phyloP scores from a whole-genome alignment of 352 stramenopile species.

The Globisporangium spinosum region DNA sequence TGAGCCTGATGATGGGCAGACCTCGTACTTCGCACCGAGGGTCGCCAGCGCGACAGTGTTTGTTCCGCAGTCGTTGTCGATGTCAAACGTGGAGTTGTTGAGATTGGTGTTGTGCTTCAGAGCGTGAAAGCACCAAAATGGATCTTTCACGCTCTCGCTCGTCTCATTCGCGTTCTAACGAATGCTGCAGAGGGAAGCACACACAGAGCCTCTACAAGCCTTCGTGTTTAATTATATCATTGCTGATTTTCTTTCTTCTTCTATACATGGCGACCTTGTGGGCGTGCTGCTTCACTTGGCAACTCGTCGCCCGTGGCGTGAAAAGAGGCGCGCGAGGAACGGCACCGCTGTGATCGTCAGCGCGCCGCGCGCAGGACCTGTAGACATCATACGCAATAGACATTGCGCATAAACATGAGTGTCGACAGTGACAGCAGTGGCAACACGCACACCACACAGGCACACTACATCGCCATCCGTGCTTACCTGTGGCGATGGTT shows the following conservation, averaged over 20 bases:
- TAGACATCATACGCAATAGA: background rate
- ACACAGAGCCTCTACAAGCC: background rate
- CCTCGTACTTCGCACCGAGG: no score
- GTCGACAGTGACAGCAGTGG: background rate
- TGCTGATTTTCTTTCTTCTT: background rate
- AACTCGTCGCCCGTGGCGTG: slow-evolving; percentile 26
- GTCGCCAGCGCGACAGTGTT: no score
- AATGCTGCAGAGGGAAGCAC: background rate
- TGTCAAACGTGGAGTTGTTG: no score
- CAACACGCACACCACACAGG: background rate
- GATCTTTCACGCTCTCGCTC: background rate
- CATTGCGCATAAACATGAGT: background rate
- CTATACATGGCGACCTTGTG: background rate
- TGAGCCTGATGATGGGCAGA: no score
- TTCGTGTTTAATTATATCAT: background rate
- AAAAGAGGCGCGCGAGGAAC: slow-evolving; percentile 64
- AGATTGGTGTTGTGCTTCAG: no score
- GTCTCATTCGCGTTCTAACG: background rate
- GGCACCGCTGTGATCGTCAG: slow-evolving; percentile 73
- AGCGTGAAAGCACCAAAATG: slow-evolving; percentile 14
- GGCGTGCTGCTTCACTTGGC: slow-evolving; percentile 16
- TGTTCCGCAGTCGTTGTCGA: no score
- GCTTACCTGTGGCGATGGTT: slow-evolving; percentile 72
- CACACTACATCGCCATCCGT: no score
- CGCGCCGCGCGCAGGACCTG: slow-evolving; percentile 59